Conservation (phyloP, 2,329 filamentous ascomycete genomes). For the Fusarium sp. region DNA sequence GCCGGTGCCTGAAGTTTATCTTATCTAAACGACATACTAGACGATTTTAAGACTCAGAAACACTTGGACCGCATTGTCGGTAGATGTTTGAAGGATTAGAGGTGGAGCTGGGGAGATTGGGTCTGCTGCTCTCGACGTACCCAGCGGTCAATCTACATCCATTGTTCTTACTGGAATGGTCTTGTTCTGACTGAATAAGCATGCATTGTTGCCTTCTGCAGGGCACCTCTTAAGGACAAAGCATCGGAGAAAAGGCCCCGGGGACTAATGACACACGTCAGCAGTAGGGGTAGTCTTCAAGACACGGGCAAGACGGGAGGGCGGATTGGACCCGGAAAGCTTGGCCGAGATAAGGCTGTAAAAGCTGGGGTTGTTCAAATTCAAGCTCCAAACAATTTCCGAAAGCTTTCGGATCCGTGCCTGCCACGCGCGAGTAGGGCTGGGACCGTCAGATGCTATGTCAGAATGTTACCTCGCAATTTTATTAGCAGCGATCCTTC, state of each 20-base stretch:
- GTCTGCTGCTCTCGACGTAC: neutral
- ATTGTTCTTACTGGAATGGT: neutral
- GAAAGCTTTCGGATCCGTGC: neutral
- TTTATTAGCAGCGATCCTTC: neutral
- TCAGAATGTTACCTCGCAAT: neutral
- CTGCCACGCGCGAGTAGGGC: neutral
- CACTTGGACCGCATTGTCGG: neutral
- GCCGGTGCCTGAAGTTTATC: neutral
- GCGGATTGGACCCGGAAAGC: neutral
- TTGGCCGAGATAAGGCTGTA: neutral
- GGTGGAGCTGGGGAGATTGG: neutral
- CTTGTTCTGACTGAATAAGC: neutral
- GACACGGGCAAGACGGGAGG: neutral
- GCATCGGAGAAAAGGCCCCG: neutral
- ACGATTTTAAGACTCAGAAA: neutral
- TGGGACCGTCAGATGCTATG: neutral
- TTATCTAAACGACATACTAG: neutral
- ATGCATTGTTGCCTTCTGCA: neutral
- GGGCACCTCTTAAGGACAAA: accelerated
- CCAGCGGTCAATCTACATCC: neutral
- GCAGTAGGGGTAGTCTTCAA: neutral
- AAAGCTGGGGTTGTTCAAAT: no score
- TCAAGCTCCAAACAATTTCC: neutral
- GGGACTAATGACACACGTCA: neutral
- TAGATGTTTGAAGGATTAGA: neutral